Percentiles rank a stretch among this genome's conserved stretches.
phyloP scores from a whole-genome alignment of 345 rosid species.

The Populus simonii region DNA sequence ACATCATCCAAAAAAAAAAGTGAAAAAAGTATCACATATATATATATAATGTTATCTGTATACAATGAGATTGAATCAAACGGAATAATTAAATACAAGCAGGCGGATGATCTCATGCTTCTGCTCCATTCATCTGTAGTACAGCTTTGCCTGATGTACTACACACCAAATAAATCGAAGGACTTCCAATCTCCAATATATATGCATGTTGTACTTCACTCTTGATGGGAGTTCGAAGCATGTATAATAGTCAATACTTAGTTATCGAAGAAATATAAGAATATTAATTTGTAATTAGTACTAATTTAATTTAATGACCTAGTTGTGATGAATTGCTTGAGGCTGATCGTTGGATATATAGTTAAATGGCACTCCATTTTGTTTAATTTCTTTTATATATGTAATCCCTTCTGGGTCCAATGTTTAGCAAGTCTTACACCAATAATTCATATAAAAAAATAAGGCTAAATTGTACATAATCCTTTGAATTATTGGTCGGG shows the following conservation, averaged over 20 bases:
- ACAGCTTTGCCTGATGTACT: conserved; percentile 24
- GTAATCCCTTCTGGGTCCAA: too few relatives aligned
- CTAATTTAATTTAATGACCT: too few relatives aligned
- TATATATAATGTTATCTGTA: too few relatives aligned
- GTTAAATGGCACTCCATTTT: neutral
- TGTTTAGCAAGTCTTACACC: too few relatives aligned
- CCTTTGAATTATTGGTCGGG: too few relatives aligned
- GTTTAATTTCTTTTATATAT: neutral
- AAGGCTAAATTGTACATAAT: too few relatives aligned
- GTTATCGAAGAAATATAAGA: neutral
- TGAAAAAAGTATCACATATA: neutral
- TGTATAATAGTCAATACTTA: neutral
- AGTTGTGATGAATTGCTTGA: neutral
- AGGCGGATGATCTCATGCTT: neutral
- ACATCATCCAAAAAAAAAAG: neutral
- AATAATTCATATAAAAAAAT: too few relatives aligned
- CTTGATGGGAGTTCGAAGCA: neutral
- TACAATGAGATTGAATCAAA: neutral
- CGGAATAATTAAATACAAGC: neutral
- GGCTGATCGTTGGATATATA: neutral
- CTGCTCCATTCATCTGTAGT: neutral
- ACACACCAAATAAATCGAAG: neutral
- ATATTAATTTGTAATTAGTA: neutral
- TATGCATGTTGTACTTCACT: neutral
- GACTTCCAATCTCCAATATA: neutral